Evolutionary conservation across 2,329 filamentous ascomycete species (phyloP).

Genomic region (Colletotrichum sp.): DNA sequence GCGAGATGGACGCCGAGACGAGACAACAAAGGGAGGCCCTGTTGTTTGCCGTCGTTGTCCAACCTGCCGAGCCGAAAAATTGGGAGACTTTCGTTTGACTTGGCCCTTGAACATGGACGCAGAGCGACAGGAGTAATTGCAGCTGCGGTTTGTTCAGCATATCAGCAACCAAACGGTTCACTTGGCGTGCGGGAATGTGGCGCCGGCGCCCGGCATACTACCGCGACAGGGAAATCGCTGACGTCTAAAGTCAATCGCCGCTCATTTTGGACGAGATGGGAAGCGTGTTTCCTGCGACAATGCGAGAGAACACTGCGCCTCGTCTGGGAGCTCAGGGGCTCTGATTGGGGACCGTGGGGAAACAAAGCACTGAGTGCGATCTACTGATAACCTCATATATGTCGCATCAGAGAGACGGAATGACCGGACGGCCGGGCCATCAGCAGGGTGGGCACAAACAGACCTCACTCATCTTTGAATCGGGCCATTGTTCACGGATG

Average conservation of each 20-base stretch:
- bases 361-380: not conserved
- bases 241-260: not conserved
- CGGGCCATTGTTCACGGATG: not conserved
- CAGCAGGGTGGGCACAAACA: not conserved
- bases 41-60: not conserved
- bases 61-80: not conserved
- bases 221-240: not conserved
- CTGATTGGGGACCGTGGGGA: not conserved
- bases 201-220: not conserved
- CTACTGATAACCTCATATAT: not conserved
- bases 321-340: not conserved
- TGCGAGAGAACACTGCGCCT: not conserved
- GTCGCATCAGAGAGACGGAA: not conserved
- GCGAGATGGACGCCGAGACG: slow-evolving; percentile 6
- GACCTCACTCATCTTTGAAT: not conserved
- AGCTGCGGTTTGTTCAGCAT: not conserved
- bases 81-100: not conserved
- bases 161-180: slow-evolving; percentile 1
- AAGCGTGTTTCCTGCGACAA: not conserved
- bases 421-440: not conserved
- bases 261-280: not conserved
- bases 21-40: not conserved
- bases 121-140: not conserved
- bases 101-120: not conserved
- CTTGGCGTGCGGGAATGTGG: not conserved